Percentiles rank a stretch among this genome's conserved stretches.
phyloP scores from a whole-genome alignment of 129 eudicot species.

The Scalesia atractyloides region DNA sequence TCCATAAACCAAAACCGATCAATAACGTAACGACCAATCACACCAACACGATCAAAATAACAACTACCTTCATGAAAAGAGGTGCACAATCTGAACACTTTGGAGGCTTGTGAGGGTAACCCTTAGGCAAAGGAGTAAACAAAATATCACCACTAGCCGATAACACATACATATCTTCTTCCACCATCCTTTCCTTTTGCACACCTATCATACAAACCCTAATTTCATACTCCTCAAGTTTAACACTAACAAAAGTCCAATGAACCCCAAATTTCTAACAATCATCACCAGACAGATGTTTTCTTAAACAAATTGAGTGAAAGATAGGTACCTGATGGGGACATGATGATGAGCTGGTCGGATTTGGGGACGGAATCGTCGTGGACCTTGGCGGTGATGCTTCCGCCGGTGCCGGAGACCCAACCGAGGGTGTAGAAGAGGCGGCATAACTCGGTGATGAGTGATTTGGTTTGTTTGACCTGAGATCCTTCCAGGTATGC shows the following conservation, averaged over 20 bases:
- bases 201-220: constrained; percentile 60
- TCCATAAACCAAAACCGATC: background rate
- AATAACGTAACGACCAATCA: background rate
- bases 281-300: background rate
- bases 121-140: constrained; percentile 65
- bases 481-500: constrained; percentile 68
- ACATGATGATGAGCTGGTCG: constrained; percentile 86
- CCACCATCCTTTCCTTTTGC: constrained; percentile 97
- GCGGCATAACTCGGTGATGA: constrained; percentile 88
- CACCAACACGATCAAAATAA: background rate
- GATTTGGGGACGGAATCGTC: constrained; percentile 89
- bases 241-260: background rate
- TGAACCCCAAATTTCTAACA: background rate
- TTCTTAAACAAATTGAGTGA: background rate
- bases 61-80: constrained; percentile 77
- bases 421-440: constrained; percentile 91
- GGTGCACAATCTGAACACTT: constrained; percentile 95
- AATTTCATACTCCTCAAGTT: background rate
- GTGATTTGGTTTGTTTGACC: constrained; percentile 68
- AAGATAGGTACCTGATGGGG: constrained; percentile 74
- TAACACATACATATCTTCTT: constrained; percentile 90
- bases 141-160: constrained; percentile 68
- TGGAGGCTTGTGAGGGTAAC: constrained; percentile 89
- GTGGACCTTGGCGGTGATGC: constrained; percentile 93
- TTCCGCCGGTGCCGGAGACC: constrained; percentile 99